phyloP scores from a whole-genome alignment of 148 eudicot genomes.

The Nyssa sinensis region DNA sequence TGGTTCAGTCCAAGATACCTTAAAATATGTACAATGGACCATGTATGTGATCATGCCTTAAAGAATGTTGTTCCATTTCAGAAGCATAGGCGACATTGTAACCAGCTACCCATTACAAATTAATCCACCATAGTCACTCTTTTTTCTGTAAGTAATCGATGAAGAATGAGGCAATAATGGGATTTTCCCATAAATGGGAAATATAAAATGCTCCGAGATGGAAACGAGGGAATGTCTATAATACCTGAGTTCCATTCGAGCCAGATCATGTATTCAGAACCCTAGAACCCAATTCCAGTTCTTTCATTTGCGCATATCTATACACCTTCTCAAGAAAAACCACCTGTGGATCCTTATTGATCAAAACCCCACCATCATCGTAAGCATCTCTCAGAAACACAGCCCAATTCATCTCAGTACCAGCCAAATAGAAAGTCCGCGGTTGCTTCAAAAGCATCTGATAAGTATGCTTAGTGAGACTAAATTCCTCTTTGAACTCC shows the following conservation, averaged over 20 bases:
- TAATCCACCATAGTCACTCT: too few relatives aligned
- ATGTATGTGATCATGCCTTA: neutral
- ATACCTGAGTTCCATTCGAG: too few relatives aligned
- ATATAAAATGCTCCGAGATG: too few relatives aligned
- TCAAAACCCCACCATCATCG: conserved; percentile 68
- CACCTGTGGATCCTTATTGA: conserved; percentile 77
- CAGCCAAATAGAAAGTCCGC: conserved; percentile 81
- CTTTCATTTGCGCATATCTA: conserved; percentile 65
- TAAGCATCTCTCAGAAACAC: conserved; percentile 80
- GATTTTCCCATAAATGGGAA: too few relatives aligned
- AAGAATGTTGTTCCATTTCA: neutral
- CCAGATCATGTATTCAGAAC: conserved; percentile 5
- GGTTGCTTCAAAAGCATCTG: conserved; percentile 91
- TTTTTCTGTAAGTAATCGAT: too few relatives aligned
- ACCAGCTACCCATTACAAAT: neutral
- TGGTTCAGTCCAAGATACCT: neutral
- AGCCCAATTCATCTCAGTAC: conserved; percentile 98
- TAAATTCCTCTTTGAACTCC: conserved; percentile 97
- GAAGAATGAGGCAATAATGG: too few relatives aligned
- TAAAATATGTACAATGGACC: neutral
- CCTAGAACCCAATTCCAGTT: conserved; percentile 21
- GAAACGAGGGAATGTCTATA: too few relatives aligned
- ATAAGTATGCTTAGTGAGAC: conserved; percentile 91
- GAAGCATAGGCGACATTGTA: neutral
- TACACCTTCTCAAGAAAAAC: conserved; percentile 64